Evolutionary conservation across 73 alveolate genomes (phyloP).

Genomic region (Blepharisma stoltei): DNA sequence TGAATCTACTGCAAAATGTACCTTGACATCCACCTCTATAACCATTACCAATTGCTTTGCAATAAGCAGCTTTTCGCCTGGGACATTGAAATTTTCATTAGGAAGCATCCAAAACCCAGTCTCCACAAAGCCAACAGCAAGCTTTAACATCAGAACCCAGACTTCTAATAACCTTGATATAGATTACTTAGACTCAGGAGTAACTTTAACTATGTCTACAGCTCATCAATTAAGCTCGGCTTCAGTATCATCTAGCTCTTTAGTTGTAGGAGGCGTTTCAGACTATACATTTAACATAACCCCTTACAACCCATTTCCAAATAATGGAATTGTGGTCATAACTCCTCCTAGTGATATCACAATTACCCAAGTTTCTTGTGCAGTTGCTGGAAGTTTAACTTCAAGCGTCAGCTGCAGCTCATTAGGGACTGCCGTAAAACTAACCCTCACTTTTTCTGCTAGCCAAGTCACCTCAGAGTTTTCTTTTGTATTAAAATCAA

Average conservation of each 20-base stretch:
- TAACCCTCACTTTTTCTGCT: too few species aligned
- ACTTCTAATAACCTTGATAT: slow-evolving; percentile 31
- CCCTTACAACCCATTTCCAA: slow-evolving; percentile 16
- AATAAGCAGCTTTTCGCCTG: slow-evolving; percentile 25
- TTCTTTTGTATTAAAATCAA: too few species aligned
- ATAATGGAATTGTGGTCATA: slow-evolving; percentile 26
- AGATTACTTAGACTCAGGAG: slow-evolving; percentile 31
- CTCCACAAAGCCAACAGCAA: slow-evolving; percentile 26
- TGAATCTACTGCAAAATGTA: slow-evolving; percentile 2
- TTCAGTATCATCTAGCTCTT: slow-evolving; percentile 29
- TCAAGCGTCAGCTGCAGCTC: too few species aligned
- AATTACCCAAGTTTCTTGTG: neutral
- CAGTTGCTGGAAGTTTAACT: too few species aligned
- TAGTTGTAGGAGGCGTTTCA: slow-evolving; percentile 32
- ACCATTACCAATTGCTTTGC: slow-evolving; percentile 26
- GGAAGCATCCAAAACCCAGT: slow-evolving; percentile 40
- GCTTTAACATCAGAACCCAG: slow-evolving; percentile 25
- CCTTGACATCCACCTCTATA: slow-evolving; percentile 10
- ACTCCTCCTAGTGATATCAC: slow-evolving; percentile 30
- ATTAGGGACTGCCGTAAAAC: too few species aligned
- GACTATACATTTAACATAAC: slow-evolving; percentile 26
- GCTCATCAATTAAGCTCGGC: slow-evolving; percentile 31
- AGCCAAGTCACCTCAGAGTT: too few species aligned
- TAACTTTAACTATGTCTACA: slow-evolving; percentile 31
- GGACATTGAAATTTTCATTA: slow-evolving; percentile 29